Conservation (phyloP, 768 basidiomycete genomes). For the Tylopilus cervinicoccineus region DNA sequence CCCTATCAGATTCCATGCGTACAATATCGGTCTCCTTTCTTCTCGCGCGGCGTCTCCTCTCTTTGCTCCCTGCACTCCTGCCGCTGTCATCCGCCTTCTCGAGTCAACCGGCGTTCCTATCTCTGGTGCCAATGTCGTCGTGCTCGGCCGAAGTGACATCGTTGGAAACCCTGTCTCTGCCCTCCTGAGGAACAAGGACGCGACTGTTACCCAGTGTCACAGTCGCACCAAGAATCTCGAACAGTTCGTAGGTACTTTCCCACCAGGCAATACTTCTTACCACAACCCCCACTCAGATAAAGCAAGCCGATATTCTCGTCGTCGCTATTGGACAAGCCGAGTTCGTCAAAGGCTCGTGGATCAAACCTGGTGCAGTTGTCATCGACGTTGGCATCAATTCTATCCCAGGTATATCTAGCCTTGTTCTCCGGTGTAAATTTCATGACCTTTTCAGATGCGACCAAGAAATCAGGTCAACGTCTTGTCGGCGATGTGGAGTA, state of each 20-base stretch:
- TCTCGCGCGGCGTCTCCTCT: conserved; percentile 87
- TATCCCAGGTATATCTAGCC: conserved; percentile 60
- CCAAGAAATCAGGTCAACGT: conserved; percentile 93
- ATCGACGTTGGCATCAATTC: conserved; percentile 99
- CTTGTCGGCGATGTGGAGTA: conserved; percentile 96
- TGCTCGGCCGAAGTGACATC: conserved; percentile 96
- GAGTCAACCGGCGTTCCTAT: conserved; percentile 81
- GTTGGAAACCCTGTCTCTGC: conserved; percentile 94
- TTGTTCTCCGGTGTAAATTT: background rate
- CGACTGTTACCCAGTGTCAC: conserved; percentile 98
- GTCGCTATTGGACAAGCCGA: conserved; percentile 94
- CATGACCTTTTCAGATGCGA: conserved; percentile 50
- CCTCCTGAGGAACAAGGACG: conserved; percentile 84
- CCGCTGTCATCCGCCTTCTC: conserved; percentile 86
- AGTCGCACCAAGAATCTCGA: conserved; percentile 82
- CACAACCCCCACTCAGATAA: conserved; percentile 48
- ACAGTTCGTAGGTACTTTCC: conserved; percentile 54
- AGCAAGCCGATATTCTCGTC: conserved; percentile 87
- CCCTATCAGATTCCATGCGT: conserved; percentile 82
- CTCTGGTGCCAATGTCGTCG: conserved; percentile 79
- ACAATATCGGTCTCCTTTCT: conserved; percentile 94
- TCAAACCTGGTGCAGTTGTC: conserved; percentile 92
- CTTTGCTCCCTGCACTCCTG: conserved; percentile 93
- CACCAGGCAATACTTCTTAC: conserved; percentile 8
- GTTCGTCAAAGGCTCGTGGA: conserved; percentile 89